phyloP scores from a whole-genome alignment of 2,329 filamentous ascomycete species.

The Epichloe coenophiala region DNA sequence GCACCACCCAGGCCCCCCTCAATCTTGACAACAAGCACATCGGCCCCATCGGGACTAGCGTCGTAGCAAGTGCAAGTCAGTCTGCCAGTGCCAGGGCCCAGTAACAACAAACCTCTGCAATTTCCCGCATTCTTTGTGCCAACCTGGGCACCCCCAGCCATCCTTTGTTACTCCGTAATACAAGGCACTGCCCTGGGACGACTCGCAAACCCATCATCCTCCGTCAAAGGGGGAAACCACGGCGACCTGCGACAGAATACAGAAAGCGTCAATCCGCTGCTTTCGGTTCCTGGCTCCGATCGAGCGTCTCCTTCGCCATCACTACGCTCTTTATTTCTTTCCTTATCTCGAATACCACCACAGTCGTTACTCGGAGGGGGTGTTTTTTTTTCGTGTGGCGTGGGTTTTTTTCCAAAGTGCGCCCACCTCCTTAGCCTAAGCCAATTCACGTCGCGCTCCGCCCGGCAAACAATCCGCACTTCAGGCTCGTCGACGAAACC shows the following conservation, averaged over 20 bases:
- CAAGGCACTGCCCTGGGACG: background rate
- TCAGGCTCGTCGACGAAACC: background rate
- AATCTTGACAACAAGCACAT: too few relatives aligned
- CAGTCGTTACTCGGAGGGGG: background rate
- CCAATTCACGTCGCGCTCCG: background rate
- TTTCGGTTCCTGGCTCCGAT: conserved; percentile 1
- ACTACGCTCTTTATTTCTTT: conserved; percentile 8
- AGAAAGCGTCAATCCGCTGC: conserved; percentile 1
- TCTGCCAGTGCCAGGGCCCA: conserved; percentile 3
- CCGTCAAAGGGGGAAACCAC: conserved; percentile 3
- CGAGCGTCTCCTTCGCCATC: conserved; percentile 5
- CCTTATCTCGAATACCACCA: background rate
- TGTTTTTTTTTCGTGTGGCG: background rate
- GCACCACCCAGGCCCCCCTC: conserved; percentile 1
- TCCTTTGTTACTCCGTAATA: conserved; percentile 3
- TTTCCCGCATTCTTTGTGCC: conserved; percentile 21
- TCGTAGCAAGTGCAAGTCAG: conserved; percentile 10
- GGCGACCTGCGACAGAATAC: conserved; percentile 4
- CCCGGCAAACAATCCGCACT: background rate
- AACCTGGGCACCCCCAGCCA: conserved; percentile 5
- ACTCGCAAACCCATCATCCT: conserved; percentile 3
- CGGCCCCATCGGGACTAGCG: conserved; percentile 8
- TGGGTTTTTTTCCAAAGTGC: background rate
- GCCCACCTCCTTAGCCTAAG: too few relatives aligned
- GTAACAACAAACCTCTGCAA: conserved; percentile 21